Conservation (phyloP, 192 early-diverging fungal genomes). For the Phycomyces nitens region DNA sequence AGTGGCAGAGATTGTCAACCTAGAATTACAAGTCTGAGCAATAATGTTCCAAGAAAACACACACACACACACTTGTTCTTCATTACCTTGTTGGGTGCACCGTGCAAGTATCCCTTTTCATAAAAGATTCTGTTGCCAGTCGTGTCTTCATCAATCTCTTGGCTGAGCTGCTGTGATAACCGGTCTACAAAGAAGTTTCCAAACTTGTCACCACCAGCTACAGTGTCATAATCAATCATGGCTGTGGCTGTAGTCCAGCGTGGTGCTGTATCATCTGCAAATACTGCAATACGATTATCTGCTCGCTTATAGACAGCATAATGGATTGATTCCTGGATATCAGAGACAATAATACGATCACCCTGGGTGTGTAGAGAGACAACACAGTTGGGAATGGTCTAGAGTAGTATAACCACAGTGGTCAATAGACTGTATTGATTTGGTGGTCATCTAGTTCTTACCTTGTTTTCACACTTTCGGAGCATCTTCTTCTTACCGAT, state of each 20-base stretch:
- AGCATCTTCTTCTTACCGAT: slow-evolving; percentile 88
- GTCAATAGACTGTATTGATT: no score
- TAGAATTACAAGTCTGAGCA: slow-evolving; percentile 21
- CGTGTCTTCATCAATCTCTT: slow-evolving; percentile 84
- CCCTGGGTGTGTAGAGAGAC: slow-evolving; percentile 73
- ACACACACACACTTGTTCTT: neutral
- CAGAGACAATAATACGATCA: slow-evolving; percentile 78
- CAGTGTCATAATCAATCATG: slow-evolving; percentile 91
- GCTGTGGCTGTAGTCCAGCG: slow-evolving; percentile 77
- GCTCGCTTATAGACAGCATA: slow-evolving; percentile 68
- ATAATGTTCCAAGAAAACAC: neutral
- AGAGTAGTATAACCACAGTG: no score
- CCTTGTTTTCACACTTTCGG: slow-evolving; percentile 83
- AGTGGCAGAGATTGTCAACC: slow-evolving; percentile 70
- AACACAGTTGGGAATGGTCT: slow-evolving; percentile 73
- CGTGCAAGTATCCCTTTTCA: slow-evolving; percentile 80
- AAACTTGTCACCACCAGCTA: slow-evolving; percentile 94
- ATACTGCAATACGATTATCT: slow-evolving; percentile 82
- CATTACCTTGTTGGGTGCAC: slow-evolving; percentile 78
- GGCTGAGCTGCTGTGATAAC: slow-evolving; percentile 56
- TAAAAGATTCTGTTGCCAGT: slow-evolving; percentile 77
- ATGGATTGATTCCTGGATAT: slow-evolving; percentile 85
- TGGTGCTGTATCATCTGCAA: slow-evolving; percentile 90
- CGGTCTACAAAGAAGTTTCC: slow-evolving; percentile 86
- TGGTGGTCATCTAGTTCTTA: slow-evolving; percentile 8